Evolutionary conservation across 306 rosid species (phyloP), one percentile per base, ranked within the genome.

Genomic region (Pyrus bretschneideri): DNA sequence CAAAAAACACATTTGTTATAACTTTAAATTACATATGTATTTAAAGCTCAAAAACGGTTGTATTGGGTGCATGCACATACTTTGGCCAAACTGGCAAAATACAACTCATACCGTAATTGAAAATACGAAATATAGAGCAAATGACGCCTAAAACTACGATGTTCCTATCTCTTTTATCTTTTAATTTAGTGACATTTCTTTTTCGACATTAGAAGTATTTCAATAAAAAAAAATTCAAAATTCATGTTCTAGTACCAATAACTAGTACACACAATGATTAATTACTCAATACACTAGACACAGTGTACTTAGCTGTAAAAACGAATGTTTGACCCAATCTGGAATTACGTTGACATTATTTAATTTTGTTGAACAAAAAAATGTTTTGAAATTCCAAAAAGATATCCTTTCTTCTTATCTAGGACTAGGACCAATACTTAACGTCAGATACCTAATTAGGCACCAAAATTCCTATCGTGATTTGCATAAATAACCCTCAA

Each of bases 11-110:
- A 49, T 21, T 15, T 4, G 55, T 15, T 45, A 80, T 81, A 80
- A 61, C 85, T 83, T 85, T 78, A 30, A 57, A 70, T 74, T 62
- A 61, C 77, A 76, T 64, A 11, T 49, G 49, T 10, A 66, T 29
- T 70, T 60, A 69, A 51, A 30, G 73, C 63, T 19, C 54, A 9
- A 77, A 69, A 45, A 79, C 66, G 3, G 52, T 40, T 69, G 44
- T 15, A 17, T 73, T 30, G 7, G 33, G 78, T 80, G 78, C 77
- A 38, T 66, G 76, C 73, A 71, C 85, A 46, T 75, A 80, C 59
- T 67, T 64, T 31, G 45, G 9, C 30, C 21, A 46, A 22, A 54
- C 76, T n/a, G 22, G 30, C 51, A 72, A 12, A 25, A 17, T 70
- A 19, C 67, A 14, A 17, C 10, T 63, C 40, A 29, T 22, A 29